These are phyloP conservation scores for Balamuthia mandrillaris DNA, from an alignment of 208 protist genomes.

Conservation along the genomic window DNA sequence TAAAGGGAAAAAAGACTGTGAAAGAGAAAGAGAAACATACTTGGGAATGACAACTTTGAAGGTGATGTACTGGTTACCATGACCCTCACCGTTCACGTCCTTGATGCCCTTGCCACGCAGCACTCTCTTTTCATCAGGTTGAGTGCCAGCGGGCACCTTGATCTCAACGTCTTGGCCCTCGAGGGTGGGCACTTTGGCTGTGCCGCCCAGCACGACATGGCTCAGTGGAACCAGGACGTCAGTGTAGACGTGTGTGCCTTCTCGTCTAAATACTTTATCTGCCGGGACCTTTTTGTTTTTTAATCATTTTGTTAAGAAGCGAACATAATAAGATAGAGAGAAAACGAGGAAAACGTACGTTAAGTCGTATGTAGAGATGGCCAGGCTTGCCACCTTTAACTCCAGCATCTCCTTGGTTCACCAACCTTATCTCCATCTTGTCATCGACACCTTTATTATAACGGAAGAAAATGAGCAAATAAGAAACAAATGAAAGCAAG, in stretches of 20 bases:
- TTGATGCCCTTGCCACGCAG: slow-evolving; percentile 44
- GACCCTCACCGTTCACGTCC: not conserved
- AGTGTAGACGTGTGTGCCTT: slow-evolving; percentile 50
- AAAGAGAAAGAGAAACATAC: too few relatives aligned
- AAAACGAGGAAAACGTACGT: not conserved
- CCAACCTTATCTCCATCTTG: slow-evolving; percentile 43
- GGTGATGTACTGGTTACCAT: slow-evolving; percentile 49
- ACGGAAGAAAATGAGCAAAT: too few relatives aligned
- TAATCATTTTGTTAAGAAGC: not conserved
- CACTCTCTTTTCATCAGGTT: slow-evolving; percentile 50
- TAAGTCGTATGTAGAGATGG: slow-evolving; percentile 16
- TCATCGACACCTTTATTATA: slow-evolving; percentile 47
- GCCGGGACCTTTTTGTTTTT: not conserved
- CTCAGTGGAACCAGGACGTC: slow-evolving; percentile 44
- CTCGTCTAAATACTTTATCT: slow-evolving; percentile 45
- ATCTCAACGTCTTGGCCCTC: slow-evolving; percentile 44
- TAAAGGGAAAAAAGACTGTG: too few relatives aligned
- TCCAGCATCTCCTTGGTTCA: slow-evolving; percentile 34
- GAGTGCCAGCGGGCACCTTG: slow-evolving; percentile 48
- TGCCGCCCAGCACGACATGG: slow-evolving; percentile 48
- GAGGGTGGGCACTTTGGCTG: slow-evolving; percentile 44
- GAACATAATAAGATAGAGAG: not conserved
- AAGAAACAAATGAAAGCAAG: too few relatives aligned
- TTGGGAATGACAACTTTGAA: slow-evolving; percentile 53
- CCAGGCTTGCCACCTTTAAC: not conserved